These are phyloP conservation scores for Ilyonectria sp. DNA, from an alignment of 2,329 filamentous ascomycete genomes.

Conservation along the genomic window DNA sequence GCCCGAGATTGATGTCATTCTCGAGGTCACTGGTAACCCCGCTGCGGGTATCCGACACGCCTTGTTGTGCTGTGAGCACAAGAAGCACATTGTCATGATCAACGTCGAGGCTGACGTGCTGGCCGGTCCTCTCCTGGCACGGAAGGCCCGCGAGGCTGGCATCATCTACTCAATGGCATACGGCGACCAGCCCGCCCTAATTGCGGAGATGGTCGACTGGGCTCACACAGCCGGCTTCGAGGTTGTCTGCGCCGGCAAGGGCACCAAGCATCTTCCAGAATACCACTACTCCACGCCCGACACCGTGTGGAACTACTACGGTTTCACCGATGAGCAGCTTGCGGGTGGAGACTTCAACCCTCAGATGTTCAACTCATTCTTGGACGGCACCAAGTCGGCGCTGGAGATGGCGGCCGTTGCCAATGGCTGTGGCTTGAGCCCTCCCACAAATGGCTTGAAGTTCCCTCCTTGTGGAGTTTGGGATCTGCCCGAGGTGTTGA, in stretches of 20 bases:
- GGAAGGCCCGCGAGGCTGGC: slow-evolving; percentile 59
- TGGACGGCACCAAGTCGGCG: slow-evolving; percentile 63
- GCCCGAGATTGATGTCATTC: slow-evolving; percentile 60
- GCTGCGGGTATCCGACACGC: slow-evolving; percentile 60
- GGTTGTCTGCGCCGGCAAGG: slow-evolving; percentile 61
- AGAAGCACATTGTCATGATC: slow-evolving; percentile 65
- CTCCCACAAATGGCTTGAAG: slow-evolving; percentile 56
- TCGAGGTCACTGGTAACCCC: slow-evolving; percentile 61
- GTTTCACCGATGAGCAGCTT: slow-evolving; percentile 61
- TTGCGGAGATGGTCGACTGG: slow-evolving; percentile 45
- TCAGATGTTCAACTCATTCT: slow-evolving; percentile 65
- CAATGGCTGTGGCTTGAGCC: slow-evolving; percentile 60
- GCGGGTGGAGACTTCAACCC: slow-evolving; percentile 60
- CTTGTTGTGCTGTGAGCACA: slow-evolving; percentile 61
- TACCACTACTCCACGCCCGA: slow-evolving; percentile 63
- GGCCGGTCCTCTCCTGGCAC: slow-evolving; percentile 57
- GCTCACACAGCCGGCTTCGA: slow-evolving; percentile 60
- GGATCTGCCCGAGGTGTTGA: slow-evolving; percentile 59
- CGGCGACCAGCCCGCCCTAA: slow-evolving; percentile 61
- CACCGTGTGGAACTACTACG: slow-evolving; percentile 63
- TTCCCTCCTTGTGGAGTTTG: slow-evolving; percentile 61
- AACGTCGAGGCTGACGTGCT: slow-evolving; percentile 63
- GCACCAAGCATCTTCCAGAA: slow-evolving; percentile 62
- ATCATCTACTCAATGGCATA: slow-evolving; percentile 65
- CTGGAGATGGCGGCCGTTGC: slow-evolving; percentile 64